Evolutionary conservation across 1,284 basidiomycete genomes (phyloP).

Genomic region (Fomes fomentarius): DNA sequence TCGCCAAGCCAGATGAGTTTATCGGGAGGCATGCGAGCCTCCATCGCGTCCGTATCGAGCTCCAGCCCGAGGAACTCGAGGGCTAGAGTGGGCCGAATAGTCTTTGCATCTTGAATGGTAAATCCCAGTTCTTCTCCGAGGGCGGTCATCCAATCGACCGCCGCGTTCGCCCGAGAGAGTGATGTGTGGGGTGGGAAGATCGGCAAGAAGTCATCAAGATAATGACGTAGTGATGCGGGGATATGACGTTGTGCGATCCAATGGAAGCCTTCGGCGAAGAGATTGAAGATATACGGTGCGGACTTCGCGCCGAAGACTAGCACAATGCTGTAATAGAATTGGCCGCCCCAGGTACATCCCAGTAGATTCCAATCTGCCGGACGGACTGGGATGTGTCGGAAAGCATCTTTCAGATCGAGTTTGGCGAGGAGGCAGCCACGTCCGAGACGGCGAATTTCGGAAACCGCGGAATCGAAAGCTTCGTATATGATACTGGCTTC

Average conservation of each 20-base stretch:
- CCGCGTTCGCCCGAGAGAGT: not conserved
- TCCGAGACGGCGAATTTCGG: conserved; percentile 24
- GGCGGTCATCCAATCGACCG: conserved; percentile 1
- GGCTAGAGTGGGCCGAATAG: not conserved
- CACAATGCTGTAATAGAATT: conserved; percentile 36
- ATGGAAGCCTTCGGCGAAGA: conserved; percentile 39
- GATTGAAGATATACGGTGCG: conserved; percentile 46
- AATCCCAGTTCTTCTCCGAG: conserved; percentile 5
- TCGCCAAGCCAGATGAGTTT: conserved; percentile 8
- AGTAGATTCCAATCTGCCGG: conserved; percentile 36
- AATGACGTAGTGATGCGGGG: conserved; percentile 1
- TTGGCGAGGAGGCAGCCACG: conserved; percentile 39
- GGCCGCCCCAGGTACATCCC: conserved; percentile 35
- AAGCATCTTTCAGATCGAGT: conserved; percentile 40
- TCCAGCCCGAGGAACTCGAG: conserved; percentile 12
- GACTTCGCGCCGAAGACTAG: conserved; percentile 26
- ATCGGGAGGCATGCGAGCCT: conserved; percentile 5
- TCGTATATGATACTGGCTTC: conserved; percentile 37
- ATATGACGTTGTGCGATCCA: conserved; percentile 35
- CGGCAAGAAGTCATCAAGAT: conserved; percentile 9
- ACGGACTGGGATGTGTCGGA: conserved; percentile 40
- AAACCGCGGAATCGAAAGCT: conserved; percentile 9
- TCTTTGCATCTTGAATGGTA: not conserved
- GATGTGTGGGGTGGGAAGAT: conserved; percentile 3
- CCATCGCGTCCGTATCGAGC: conserved; percentile 8